Evolutionary conservation across 768 basidiomycete genomes (phyloP), one percentile per base, ranked within the genome.

Genomic region (Boletellus sp.): DNA sequence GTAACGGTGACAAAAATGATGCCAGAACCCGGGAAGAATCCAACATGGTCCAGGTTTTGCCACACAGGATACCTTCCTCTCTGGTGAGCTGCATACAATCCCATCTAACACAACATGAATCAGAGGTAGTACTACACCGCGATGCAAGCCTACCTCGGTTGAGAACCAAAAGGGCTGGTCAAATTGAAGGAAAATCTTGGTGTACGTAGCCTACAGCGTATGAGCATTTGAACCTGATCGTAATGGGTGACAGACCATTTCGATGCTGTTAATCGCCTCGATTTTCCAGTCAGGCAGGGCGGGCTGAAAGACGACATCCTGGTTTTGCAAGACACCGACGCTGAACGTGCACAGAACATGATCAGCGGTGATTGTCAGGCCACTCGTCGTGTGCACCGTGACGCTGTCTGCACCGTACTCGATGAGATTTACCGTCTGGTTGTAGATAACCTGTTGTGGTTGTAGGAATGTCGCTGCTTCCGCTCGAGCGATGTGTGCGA

Each of bases 321-420:
- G 68, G 48, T 83, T 72, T 66, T 87, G 85, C 47, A 87, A 68
- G 7, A 87, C 85, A 0, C 85, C 85, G 2, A 84, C 61, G 52
- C 84, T 85, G 66, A 87, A 87, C 0, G 85, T 87, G 53, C 78
- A 79, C 24, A 87, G 59, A 3, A 78, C 82, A 60, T 83, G 80
- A 45, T 84, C 77, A 13, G 75, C 82, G 13, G 63, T 68, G 20
- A 85, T 57, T 2, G 36, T 66, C 28, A 65, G 52, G 1, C 79
- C 81, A 48, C 74, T 66, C 1, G 64, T 54, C 24, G 83, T 68
- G 15, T 70, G 70, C 28, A 87, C 76, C 1, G 62, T 67, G 15
- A 81, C 81, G 3, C 75, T 69, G 17, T 69, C 51, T n/a, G 57
- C 53, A 6, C 72, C 73, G 55, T 83, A 76, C 10, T 68, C 59